A percentile compares a stretch with the other conserved stretches of the same genome.
These are phyloP conservation scores for Pugionium cornutum DNA, from an alignment of 345 rosid species.

Conservation along the genomic window DNA sequence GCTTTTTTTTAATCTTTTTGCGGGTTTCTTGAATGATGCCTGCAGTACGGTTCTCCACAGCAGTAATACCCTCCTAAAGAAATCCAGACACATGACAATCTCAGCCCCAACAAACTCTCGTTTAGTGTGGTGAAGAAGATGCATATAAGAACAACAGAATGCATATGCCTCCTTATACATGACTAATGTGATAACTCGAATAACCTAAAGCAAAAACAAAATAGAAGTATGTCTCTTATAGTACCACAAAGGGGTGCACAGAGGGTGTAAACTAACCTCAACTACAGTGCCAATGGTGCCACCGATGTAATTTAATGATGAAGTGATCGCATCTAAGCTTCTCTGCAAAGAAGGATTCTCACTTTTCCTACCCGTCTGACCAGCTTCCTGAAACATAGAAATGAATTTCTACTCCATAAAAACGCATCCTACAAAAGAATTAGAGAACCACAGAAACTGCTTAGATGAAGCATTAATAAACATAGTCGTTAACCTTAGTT, in stretches of 20 bases:
- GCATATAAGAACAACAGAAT: neutral
- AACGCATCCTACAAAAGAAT: neutral
- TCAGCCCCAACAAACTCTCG: slow-evolving; percentile 12
- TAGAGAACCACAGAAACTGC: slow-evolving; percentile 20
- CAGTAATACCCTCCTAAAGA: slow-evolving; percentile 71
- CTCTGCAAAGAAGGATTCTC: slow-evolving; percentile 66
- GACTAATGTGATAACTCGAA: no score
- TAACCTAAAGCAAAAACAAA: neutral
- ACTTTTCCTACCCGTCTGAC: slow-evolving; percentile 38
- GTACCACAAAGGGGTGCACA: neutral
- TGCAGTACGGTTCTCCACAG: slow-evolving; percentile 81
- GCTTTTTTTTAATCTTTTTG: slow-evolving; percentile 69
- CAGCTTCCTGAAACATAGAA: slow-evolving; percentile 38
- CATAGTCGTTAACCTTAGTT: slow-evolving; percentile 34
- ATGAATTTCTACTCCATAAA: neutral
- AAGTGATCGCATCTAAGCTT: slow-evolving; percentile 65
- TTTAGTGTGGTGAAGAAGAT: neutral
- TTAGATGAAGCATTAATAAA: neutral
- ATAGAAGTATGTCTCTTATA: neutral
- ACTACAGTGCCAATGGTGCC: slow-evolving; percentile 78
- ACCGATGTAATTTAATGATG: slow-evolving; percentile 74
- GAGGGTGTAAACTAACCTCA: slow-evolving; percentile 54
- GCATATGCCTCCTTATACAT: slow-evolving; percentile 3
- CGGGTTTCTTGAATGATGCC: slow-evolving; percentile 87
- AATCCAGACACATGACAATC: slow-evolving; percentile 22